Base-by-base conservation (phyloP, 2,329 filamentous ascomycete species). In the Aureobasidium sp. region DNA sequence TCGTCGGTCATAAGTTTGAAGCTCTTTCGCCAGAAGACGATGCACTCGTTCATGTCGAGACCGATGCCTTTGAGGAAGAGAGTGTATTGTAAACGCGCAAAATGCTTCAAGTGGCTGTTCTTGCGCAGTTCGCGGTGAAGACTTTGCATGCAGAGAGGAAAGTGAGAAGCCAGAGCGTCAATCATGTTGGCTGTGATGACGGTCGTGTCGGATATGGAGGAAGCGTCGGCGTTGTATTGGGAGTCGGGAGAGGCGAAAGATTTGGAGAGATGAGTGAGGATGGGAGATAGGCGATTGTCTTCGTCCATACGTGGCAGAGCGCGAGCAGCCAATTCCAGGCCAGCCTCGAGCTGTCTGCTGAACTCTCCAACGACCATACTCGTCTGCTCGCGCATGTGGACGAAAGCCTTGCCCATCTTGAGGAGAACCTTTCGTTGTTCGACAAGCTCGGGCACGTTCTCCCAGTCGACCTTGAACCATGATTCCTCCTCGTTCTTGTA, bases 391-490 rank as follows among this genome's bases (percentile, higher is more conserved):
- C 86, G 82, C 14, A 87, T 85, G 0, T 94, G 93, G 1, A 99
- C 93, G 70, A 91, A 99, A 1, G 94, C 94, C 74, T 91, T 94
- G 2, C 94, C 94, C 31, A 77, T 85, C 67, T 82, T 87, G 66
- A 97, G 66, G 61, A 94, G 86, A 1, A 96, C 90, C 58, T 83
- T 82, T 56, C 93, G 82, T 53, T 82, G 77, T 75, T 97, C 92
- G 0, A 99, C 86, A 40, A 99, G 77, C 64, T 97, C 93, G 0
- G 93, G 91, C 1, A 99, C 94, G 37, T 86, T 84, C 72, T 91
- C 89, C 91, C 93, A 99, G 70, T 97, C 91, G 1, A 97, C 91
- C 77, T 97, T 97, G 80, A 95, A 96, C 88, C 91, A 99, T 29
- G 79, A 85, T 69, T 94, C 90, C 45, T 96, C 90, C 17, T 96